A percentile compares a stretch with the other conserved stretches of the same genome.
phyloP scores from a whole-genome alignment of 192 early-diverging fungal genomes.

The Glomus cerebriforme region DNA sequence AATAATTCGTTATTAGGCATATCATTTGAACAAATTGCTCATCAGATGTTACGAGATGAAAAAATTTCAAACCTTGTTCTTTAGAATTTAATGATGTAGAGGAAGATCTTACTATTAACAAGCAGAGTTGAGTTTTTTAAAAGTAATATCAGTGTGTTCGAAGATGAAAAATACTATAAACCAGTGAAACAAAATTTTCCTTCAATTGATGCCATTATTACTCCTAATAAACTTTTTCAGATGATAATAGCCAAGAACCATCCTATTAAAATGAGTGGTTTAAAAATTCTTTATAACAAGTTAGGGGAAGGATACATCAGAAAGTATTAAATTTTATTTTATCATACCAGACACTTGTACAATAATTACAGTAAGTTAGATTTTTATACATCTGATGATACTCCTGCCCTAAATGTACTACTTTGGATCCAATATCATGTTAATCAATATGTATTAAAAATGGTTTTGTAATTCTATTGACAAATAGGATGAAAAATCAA shows the following conservation, averaged over 20 bases:
- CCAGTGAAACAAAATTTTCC: constrained; percentile 17
- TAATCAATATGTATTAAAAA: too few relatives aligned
- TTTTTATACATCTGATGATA: too few relatives aligned
- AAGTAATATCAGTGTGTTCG: not conserved
- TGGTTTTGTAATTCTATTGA: too few relatives aligned
- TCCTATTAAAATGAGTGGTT: constrained; percentile 27
- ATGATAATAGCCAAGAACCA: constrained; percentile 6
- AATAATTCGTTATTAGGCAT: constrained; percentile 1
- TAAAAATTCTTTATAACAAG: constrained; percentile 19
- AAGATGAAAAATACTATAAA: constrained; percentile 6
- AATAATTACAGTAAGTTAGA: too few relatives aligned
- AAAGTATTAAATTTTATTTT: constrained; percentile 27
- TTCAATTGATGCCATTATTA: constrained; percentile 27
- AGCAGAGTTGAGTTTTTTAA: constrained; percentile 2
- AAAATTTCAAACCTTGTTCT: not conserved
- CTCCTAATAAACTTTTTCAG: constrained; percentile 16
- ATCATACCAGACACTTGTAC: constrained; percentile 6
- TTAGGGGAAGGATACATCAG: constrained; percentile 8
- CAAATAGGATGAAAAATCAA: too few relatives aligned
- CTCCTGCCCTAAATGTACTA: too few relatives aligned
- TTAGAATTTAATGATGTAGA: constrained; percentile 8
- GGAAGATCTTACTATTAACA: not conserved
- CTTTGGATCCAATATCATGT: too few relatives aligned
- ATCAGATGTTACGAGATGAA: constrained; percentile 6
- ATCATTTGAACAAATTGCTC: constrained; percentile 21